Evolutionary conservation across 148 eudicot species (phyloP), one percentile per base, ranked within the genome.

Genomic region (Euryodendron excelsum): DNA sequence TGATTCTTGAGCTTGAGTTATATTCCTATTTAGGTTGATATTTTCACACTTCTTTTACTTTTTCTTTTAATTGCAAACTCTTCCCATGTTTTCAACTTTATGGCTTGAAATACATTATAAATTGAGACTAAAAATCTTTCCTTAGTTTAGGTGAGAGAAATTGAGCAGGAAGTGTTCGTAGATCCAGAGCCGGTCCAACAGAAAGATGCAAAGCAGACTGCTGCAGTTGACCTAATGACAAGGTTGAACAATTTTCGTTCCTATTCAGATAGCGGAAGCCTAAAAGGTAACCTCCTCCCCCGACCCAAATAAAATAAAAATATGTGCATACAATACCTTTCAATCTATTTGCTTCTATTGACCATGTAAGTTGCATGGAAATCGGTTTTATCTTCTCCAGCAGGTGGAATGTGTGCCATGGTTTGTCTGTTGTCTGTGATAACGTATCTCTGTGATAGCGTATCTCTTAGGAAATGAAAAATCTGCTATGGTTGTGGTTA

Each of bases 211-310:
- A 94, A 86, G 82, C 97, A 92, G 79, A 86, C 96, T 60, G 90
- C 94, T 79, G 98, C 96, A 41, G 78, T 87, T 60, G 94, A 90
- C 82, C 88, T 94, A 21, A 86, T 91, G 17, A 88, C 93, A 62
- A 90, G 96, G 86, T 76, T 94, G 80, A 92, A 86, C 45, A 82
- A 90, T 80, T 37, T 80, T 41, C 96, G 86, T 31, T 78, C 92
- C 2, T 72, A 79, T 83, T 85, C 96, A 34, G 98, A 92, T 85
- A 69, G 92, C 69, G 89, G 89, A 68, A 90, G 84, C 81, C n/a
- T 79, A 7, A 94, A 87, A 90, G 98, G 98, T 92, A 60, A 73
- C 60, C 58, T 61, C 3, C 39, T 37, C 65, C 8, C 47, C 27
- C 61, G 30, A 34, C 61, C 76, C 58, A 39, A 39, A 3, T 30